Evolutionary conservation across 331 rosid species (phyloP), one percentile per base, ranked within the genome.

Genomic region (Malus hybrid): DNA sequence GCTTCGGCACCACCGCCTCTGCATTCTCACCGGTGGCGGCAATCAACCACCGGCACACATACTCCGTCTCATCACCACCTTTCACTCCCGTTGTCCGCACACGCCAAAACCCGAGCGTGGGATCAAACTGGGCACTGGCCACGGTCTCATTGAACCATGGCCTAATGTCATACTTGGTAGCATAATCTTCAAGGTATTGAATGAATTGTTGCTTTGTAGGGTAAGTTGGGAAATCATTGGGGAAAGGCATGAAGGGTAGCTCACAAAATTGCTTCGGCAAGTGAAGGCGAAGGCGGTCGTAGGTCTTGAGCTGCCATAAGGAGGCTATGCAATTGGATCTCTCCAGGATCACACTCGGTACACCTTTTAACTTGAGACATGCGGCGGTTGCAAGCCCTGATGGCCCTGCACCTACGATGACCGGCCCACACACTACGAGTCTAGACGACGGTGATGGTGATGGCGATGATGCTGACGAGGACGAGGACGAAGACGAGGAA

Each of bases 21-120:
- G 99, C 99, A 92, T 95, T 95, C 64, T 95, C 99, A 0, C 99
- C 99, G 1, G 99, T 95, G 6, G 99, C 99, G 44, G 83, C 99
- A 12, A 95, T 83, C 83, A 95, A 54, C 96, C 98, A 95, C 83
- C 86, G 86, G 81, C 94, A 92, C 15, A 83, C 54, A 24, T 76
- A 89, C 84, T 89, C 98, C 5, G 83, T 85, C 27, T 61, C 31
- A 0, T 59, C 74, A 50, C 34, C 74, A 6, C 6, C 57, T 7
- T 32, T 86, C 8, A 9, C 54, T 50, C 84, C 33, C 15, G 5
- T 20, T 24, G 76, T 79, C 74, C 66, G 83, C 73, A 95, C 70
- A 22, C 88, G 86, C 99, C 99, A 95, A 3, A 84, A 80, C 50
- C 93, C 90, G 2, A 88, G 80, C 28, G 73, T 79, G 4, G 73